phyloP scores from a whole-genome alignment of 441 rosid species.

The Kokia cookei region DNA sequence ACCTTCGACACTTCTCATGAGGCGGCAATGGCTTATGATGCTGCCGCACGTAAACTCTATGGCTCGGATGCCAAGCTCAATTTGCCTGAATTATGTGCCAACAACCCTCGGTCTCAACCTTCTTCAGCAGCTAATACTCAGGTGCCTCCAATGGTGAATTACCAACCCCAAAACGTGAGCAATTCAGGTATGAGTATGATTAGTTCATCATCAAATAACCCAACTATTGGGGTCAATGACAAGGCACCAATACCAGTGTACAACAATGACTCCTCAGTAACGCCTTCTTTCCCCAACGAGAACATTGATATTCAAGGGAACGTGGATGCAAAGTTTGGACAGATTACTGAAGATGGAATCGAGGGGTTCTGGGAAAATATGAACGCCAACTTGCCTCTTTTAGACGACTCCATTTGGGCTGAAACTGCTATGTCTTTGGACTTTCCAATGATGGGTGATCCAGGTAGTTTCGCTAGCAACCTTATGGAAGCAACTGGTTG shows the following conservation, averaged over 20 bases:
- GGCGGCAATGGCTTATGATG: conserved; percentile 82
- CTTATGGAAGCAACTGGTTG: conserved; percentile 28
- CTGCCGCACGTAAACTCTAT: conserved; percentile 85
- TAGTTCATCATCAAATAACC: conserved; percentile 8
- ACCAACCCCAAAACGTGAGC: conserved; percentile 6
- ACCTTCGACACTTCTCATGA: conserved; percentile 78
- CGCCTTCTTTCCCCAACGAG: conserved; percentile 3
- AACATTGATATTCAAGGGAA: conserved; percentile 2
- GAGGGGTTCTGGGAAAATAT: conserved; percentile 54
- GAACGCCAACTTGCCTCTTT: conserved; percentile 46
- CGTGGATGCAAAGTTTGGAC: conserved; percentile 14
- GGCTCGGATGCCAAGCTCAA: conserved; percentile 78
- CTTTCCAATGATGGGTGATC: conserved; percentile 41
- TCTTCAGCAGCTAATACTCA: not conserved
- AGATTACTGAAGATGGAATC: conserved; percentile 19
- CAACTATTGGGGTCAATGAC: conserved; percentile 5
- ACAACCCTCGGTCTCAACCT: not conserved
- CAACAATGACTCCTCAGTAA: conserved; percentile 5
- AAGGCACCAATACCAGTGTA: not conserved
- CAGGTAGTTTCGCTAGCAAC: conserved; percentile 20
- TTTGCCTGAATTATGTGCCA: conserved; percentile 37
- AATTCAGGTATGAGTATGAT: not conserved
- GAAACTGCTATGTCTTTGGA: conserved; percentile 80
- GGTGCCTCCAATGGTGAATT: conserved; percentile 1
- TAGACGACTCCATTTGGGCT: conserved; percentile 76